Evolutionary conservation across 495 filamentous ascomycete genomes (phyloP), one percentile per base, ranked within the genome.

Genomic region (Podospora pseudopauciseta): DNA sequence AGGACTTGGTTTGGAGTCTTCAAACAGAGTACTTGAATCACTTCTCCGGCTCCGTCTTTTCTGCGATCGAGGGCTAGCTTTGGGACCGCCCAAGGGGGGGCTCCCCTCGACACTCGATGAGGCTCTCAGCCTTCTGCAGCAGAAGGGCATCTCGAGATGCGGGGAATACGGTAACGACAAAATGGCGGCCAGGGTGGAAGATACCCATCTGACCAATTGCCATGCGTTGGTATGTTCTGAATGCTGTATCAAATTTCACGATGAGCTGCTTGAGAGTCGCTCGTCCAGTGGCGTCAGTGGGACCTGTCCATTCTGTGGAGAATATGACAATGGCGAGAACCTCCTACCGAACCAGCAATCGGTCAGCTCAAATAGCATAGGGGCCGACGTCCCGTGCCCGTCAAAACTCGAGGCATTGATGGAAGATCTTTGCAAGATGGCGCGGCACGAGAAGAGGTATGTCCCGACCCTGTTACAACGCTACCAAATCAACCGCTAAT

Each of bases 71-170:
- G 60, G 73, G 64, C n/a, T 67, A 2, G 23, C 55, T 34, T 67
- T 58, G 56, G 53, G 67, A 15, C 59, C 59, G 5, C 7, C 26
- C 4, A 23, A 28, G 4, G 27, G 59, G 11, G 18, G n/a, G 0
- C 9, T 61, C 4, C 59, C 59, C 7, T 61, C 59, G 18, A 30
- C 59, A 6, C 63, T 61, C 68, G 63, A 68, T 63, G 32, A 78
- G 76, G 59, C 74, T 62, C 73, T 78, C 71, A 71, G 59, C 23
- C 34, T 64, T 5, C 27, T 64, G n/a, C 56, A 60, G 16, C 67
- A 66, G 20, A 59, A 57, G 62, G 60, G 53, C 19, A 27, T 65
- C n/a, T 54, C 49, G 39, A 27, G 58, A 9, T 69, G 49, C 28
- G 66, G 26, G 54, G 64, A 18, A 5, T 71, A 66, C 19, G 32